Evolutionary conservation across 345 rosid genomes (phyloP).

Genomic region (Corymbia maculata): DNA sequence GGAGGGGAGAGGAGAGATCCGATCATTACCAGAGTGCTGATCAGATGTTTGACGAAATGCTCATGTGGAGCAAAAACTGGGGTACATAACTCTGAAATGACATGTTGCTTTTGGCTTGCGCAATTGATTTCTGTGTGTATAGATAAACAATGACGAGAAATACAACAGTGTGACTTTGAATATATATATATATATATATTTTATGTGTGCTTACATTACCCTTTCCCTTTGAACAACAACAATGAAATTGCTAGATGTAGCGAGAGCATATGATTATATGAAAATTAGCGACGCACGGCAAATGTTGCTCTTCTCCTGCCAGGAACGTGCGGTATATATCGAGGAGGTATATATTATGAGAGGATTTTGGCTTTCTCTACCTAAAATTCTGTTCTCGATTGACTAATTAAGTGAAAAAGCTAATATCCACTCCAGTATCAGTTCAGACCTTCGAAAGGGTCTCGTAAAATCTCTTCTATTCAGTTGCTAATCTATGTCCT

Average conservation of each 20-base stretch:
- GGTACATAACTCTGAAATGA: background rate
- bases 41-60: background rate
- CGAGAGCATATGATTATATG: slow-evolving; percentile 6
- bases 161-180: background rate
- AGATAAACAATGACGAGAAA: background rate
- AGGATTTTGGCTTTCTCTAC: no score
- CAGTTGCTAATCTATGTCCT: background rate
- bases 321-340: slow-evolving; percentile 1
- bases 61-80: background rate
- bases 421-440: fast-evolving
- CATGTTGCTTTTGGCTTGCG: background rate
- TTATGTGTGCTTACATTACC: background rate
- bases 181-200: no score
- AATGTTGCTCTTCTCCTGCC: slow-evolving; percentile 25
- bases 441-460: background rate
- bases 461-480: background rate
- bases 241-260: background rate
- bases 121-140: background rate
- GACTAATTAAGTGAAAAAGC: background rate
- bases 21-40: background rate
- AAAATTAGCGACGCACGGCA: background rate
- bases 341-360: background rate
- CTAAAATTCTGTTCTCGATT: background rate
- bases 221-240: background rate
- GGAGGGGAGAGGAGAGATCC: background rate